These are phyloP conservation scores for Avena atlantica DNA, from an alignment of 176 grass and related monocot genomes.

Conservation along the genomic window DNA sequence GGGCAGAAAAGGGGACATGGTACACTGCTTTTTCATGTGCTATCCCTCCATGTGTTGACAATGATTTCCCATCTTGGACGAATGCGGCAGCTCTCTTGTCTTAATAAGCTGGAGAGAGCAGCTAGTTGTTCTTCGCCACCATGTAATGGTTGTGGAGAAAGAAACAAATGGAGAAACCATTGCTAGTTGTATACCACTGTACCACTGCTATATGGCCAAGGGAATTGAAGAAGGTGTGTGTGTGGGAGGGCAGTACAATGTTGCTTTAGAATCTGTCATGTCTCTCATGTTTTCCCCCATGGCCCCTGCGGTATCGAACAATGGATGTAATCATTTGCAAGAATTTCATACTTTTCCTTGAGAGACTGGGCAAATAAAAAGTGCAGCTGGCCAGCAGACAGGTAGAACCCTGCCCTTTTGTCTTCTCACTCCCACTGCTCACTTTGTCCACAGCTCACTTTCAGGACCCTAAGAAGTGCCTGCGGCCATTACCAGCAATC, in stretches of 20 bases:
- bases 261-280: constrained; percentile 59
- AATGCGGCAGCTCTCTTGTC: background rate
- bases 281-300: constrained; percentile 55
- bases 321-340: constrained; percentile 56
- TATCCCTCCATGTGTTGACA: constrained; percentile 45
- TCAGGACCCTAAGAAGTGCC: constrained; percentile 44
- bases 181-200: background rate
- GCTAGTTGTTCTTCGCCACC: constrained; percentile 7
- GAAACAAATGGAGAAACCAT: constrained; percentile 37
- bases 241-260: constrained; percentile 1
- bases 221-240: constrained; percentile 26
- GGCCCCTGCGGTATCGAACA: constrained; percentile 39
- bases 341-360: constrained; percentile 42
- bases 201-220: background rate
- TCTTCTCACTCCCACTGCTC: constrained; percentile 53
- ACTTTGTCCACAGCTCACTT: constrained; percentile 54
- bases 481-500: constrained; percentile 46
- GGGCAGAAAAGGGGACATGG: constrained; percentile 45
- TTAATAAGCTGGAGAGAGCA: background rate
- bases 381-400: constrained; percentile 23
- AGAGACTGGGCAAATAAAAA: constrained; percentile 51
- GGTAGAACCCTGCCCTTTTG: constrained; percentile 54
- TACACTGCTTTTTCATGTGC: constrained; percentile 56
- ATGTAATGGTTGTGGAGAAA: constrained; percentile 19
- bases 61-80: constrained; percentile 51